These are phyloP conservation scores for Ascobolus immersus DNA, from an alignment of 495 filamentous ascomycete genomes.

Conservation along the genomic window DNA sequence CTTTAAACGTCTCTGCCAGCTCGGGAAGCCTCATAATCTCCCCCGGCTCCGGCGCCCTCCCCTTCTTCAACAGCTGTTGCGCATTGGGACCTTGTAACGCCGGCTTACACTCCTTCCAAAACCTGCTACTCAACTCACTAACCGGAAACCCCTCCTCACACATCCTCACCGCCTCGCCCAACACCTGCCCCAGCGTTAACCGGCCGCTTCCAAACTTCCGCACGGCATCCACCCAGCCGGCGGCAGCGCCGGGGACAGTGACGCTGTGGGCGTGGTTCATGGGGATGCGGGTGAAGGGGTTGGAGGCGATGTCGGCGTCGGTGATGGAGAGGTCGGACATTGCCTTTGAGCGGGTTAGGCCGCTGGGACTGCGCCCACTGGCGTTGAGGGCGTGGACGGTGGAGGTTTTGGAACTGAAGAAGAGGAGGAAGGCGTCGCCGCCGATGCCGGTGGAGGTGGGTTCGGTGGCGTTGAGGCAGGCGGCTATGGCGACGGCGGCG, in stretches of 20 bases:
- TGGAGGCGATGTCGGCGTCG: slow-evolving; percentile 19
- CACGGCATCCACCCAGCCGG: slow-evolving; percentile 84
- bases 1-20: slow-evolving; percentile 57
- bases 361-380: slow-evolving; percentile 54
- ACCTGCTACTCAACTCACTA: slow-evolving; percentile 44
- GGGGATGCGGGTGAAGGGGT: slow-evolving; percentile 27
- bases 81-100: slow-evolving; percentile 72
- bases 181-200: slow-evolving; percentile 47
- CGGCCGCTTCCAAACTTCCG: slow-evolving; percentile 79
- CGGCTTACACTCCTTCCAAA: slow-evolving; percentile 41
- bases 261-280: slow-evolving; percentile 53
- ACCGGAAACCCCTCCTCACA: slow-evolving; percentile 81
- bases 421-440: slow-evolving; percentile 94
- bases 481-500: slow-evolving; percentile 74
- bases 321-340: slow-evolving; percentile 41
- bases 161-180: slow-evolving; percentile 61
- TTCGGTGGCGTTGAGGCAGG: slow-evolving; percentile 79
- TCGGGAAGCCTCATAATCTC: slow-evolving; percentile 72
- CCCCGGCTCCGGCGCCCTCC: slow-evolving; percentile 47
- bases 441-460: slow-evolving; percentile 88
- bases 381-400: slow-evolving; percentile 73
- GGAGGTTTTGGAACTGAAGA: slow-evolving; percentile 59
- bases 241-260: slow-evolving; percentile 72
- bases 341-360: slow-evolving; percentile 40
- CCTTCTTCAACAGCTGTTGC: slow-evolving; percentile 43